Percentiles rank a stretch among this genome's conserved stretches.
Conservation (phyloP, 768 basidiomycete species). For the Asterophora parasitica region DNA sequence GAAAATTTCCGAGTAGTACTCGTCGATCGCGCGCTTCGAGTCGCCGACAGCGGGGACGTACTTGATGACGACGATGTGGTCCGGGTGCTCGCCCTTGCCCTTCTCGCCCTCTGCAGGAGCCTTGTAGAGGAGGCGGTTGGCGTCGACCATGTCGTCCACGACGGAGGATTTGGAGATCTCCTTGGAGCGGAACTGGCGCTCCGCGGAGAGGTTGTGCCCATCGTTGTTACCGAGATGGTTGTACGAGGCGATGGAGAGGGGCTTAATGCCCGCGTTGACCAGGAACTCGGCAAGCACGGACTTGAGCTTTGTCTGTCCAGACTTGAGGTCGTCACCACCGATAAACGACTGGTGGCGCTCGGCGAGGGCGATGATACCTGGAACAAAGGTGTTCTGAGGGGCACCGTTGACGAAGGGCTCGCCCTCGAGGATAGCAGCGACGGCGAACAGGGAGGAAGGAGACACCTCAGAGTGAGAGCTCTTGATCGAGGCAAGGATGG, state of each 20-base stretch:
- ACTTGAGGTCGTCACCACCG: conserved; percentile 97
- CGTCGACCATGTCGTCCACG: conserved; percentile 96
- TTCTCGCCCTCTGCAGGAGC: conserved; percentile 55
- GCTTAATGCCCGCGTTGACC: conserved; percentile 98
- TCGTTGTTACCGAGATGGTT: conserved; percentile 99
- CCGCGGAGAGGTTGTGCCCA: conserved; percentile 85
- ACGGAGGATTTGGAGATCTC: conserved; percentile 97
- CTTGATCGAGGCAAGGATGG: conserved; percentile 78
- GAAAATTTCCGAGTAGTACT: conserved; percentile 98
- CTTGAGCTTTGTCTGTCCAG: conserved; percentile 97
- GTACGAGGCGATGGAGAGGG: conserved; percentile 94
- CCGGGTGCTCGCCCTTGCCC: conserved; percentile 94
- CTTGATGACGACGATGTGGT: conserved; percentile 96
- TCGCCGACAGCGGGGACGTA: conserved; percentile 96
- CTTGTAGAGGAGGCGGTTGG: conserved; percentile 88
- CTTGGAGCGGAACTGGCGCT: conserved; percentile 95
- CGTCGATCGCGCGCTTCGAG: conserved; percentile 98
- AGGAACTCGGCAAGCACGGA: conserved; percentile 96
- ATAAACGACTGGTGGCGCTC: conserved; percentile 90
- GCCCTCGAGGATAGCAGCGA: conserved; percentile 92
- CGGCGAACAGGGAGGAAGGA: conserved; percentile 92
- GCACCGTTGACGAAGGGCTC: conserved; percentile 96
- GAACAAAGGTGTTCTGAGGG: conserved; percentile 98
- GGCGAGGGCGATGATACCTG: conserved; percentile 89
- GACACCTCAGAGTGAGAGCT: conserved; percentile 89